A percentile compares a stretch with the other conserved stretches of the same genome.
Conservation (phyloP, 2,329 filamentous ascomycete genomes). For the Epichloe aotearoae region DNA sequence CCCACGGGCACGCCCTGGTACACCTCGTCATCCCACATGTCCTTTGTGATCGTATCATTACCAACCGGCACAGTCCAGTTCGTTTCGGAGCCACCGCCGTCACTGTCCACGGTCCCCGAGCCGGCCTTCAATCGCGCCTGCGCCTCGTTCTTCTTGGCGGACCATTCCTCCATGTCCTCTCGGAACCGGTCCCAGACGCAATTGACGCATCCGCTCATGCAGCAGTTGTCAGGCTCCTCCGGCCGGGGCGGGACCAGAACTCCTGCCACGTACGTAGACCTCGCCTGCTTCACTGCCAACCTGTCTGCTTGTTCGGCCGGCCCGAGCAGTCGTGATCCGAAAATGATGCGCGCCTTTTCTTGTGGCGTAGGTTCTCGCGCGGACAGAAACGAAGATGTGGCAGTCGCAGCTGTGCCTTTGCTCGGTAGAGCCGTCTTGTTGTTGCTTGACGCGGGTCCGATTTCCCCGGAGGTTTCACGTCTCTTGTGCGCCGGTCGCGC, state of each 20-base stretch:
- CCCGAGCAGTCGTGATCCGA: constrained; percentile 66
- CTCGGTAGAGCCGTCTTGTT: constrained; percentile 16
- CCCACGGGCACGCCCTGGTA: constrained; percentile 79
- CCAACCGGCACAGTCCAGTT: constrained; percentile 40
- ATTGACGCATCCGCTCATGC: constrained; percentile 96
- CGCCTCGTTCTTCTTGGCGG: constrained; percentile 49
- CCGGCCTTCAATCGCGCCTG: constrained; percentile 33
- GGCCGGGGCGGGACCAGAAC: constrained; percentile 73
- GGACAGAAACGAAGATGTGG: constrained; percentile 8
- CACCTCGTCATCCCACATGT: constrained; percentile 51
- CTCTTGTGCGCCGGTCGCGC: constrained; percentile 4
- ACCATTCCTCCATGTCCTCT: constrained; percentile 89
- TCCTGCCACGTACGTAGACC: constrained; percentile 58
- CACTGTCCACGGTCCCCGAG: constrained; percentile 57
- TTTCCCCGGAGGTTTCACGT: neutral
- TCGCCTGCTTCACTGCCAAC: constrained; percentile 40
- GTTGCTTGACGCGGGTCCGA: neutral
- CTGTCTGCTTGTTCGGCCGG: constrained; percentile 55
- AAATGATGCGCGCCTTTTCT: constrained; percentile 55
- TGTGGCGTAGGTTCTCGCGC: constrained; percentile 27
- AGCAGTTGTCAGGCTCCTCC: constrained; percentile 91
- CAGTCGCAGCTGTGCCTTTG: constrained; percentile 4
- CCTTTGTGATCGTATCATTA: constrained; percentile 30
- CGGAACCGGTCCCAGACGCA: constrained; percentile 91
- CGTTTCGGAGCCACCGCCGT: constrained; percentile 60